Conservation (phyloP, 257 asterid genomes). For the Capsicum rhomboideum region DNA sequence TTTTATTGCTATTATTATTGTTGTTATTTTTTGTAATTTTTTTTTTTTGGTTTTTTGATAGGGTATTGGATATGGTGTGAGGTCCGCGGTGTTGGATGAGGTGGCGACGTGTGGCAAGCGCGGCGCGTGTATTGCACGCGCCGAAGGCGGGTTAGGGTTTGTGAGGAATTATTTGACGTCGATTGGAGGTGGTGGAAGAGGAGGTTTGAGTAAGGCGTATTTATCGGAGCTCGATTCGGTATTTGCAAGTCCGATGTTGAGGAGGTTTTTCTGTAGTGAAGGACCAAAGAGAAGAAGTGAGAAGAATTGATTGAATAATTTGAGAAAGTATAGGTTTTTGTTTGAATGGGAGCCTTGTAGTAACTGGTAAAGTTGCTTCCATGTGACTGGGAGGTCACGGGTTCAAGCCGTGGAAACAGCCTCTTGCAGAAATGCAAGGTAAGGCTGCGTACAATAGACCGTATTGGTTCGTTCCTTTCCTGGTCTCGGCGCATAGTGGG, state of each 20-base stretch:
- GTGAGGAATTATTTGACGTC: slow-evolving; percentile 45
- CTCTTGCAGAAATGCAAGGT: too few species aligned
- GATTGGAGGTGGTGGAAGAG: slow-evolving; percentile 39
- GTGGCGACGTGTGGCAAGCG: slow-evolving; percentile 14
- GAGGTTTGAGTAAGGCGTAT: slow-evolving; percentile 5
- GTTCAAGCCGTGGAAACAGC: too few species aligned
- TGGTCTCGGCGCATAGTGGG: too few species aligned
- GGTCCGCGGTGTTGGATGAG: slow-evolving; percentile 24
- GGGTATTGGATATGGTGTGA: slow-evolving; percentile 26
- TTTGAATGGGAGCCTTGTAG: neutral
- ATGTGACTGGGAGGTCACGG: too few species aligned
- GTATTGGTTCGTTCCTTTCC: too few species aligned
- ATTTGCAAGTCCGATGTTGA: slow-evolving; percentile 25
- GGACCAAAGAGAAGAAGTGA: slow-evolving; percentile 55
- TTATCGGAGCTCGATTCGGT: slow-evolving; percentile 21
- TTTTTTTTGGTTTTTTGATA: neutral
- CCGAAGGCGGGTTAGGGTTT: slow-evolving; percentile 31
- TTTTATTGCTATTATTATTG: neutral
- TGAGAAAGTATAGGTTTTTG: neutral
- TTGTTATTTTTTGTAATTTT: neutral
- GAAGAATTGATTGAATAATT: slow-evolving; percentile 10
- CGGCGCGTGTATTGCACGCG: slow-evolving; percentile 17
- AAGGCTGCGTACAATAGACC: too few species aligned
- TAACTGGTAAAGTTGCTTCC: too few species aligned
- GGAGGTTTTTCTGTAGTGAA: slow-evolving; percentile 54